Percentiles rank a stretch among this genome's conserved stretches.
These are phyloP conservation scores for Boletus edulis DNA, from an alignment of 768 basidiomycete genomes.

Conservation along the genomic window DNA sequence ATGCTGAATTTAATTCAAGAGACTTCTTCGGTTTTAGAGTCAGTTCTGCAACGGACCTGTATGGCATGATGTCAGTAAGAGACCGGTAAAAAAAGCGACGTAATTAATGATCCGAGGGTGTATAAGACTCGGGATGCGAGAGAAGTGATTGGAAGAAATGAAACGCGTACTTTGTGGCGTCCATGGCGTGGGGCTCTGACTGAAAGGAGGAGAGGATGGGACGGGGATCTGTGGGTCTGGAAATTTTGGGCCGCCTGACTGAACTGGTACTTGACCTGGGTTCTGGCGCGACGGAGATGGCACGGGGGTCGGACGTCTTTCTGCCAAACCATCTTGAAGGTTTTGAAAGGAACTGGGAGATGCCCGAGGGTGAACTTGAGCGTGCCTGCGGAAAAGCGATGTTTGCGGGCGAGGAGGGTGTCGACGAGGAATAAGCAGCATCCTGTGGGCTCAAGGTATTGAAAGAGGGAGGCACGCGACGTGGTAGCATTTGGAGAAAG, in stretches of 20 bases:
- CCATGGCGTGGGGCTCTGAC: conserved; percentile 46
- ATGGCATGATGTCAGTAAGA: conserved; percentile 21
- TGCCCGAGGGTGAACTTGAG: conserved; percentile 61
- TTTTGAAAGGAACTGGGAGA: conserved; percentile 63
- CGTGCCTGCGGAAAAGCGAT: conserved; percentile 44
- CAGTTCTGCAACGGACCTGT: conserved; percentile 67
- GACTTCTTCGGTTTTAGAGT: conserved; percentile 46
- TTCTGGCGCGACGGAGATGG: conserved; percentile 39
- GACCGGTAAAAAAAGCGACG: background rate
- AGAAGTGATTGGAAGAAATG: background rate
- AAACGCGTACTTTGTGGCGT: conserved; percentile 52
- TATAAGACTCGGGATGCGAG: background rate
- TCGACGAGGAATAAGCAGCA: conserved; percentile 16
- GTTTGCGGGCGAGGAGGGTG: conserved; percentile 34
- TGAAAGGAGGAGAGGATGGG: conserved; percentile 55
- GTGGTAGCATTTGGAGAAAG: conserved; percentile 43
- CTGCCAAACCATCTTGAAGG: conserved; percentile 73
- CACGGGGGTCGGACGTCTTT: conserved; percentile 53
- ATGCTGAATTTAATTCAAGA: conserved; percentile 38
- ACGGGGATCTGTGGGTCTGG: conserved; percentile 78
- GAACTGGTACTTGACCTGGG: conserved; percentile 50
- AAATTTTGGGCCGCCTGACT: conserved; percentile 72
- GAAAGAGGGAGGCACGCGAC: conserved; percentile 41
- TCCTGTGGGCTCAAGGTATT: conserved; percentile 42
- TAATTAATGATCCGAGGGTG: conserved; percentile 1